Evolutionary conservation across 2,329 filamentous ascomycete species (phyloP), one percentile per base, ranked within the genome.

Genomic region (Dryadomyces quercivorus): DNA sequence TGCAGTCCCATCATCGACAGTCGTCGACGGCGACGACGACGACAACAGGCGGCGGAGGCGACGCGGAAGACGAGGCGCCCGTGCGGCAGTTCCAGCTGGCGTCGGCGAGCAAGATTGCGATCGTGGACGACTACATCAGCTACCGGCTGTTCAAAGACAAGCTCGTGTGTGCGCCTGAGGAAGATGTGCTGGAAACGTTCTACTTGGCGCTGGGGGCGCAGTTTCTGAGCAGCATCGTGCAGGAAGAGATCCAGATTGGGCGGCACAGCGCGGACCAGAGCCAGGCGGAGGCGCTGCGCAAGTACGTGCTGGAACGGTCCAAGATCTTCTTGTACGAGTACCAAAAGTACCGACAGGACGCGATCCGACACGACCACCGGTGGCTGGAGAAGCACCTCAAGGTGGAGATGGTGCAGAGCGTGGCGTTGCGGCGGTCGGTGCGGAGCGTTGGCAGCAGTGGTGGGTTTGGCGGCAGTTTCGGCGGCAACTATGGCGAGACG

Each of bases 331-430:
- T 98, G 31, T 86, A 96, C 63, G 91, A 84, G 59, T 81, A 81
- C 56, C 65, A 73, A 22, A 76, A 88, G 63, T 86, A 92, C 64
- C 79, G 83, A 40, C 75, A 79, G 5, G 87, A 94, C 57, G 75
- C 78, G n/a, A 83, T 98, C 63, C 86, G 85, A 60, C 88, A 93
- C 63, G 91, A 97, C 65, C 78, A 82, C 7, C 88, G 86, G 61
- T 98, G 93, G 93, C 74, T 98, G 12, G 89, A 95, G 62, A 87
- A 88, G 64, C 86, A 94, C 60, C 72, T 98, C 15, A 75, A 73
- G 0, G 88, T 98, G 2, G 77, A 86, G 59, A 79, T 85, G 54
- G 91, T 96, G 10, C 82, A 83, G 22, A 85, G 84, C 1, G 84
- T 98, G 52, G 81, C 84, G 5, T 77, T 95, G 43, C 82, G 85